Conservation (phyloP, 2,329 filamentous ascomycete species). For the Niveomyces coronatus region DNA sequence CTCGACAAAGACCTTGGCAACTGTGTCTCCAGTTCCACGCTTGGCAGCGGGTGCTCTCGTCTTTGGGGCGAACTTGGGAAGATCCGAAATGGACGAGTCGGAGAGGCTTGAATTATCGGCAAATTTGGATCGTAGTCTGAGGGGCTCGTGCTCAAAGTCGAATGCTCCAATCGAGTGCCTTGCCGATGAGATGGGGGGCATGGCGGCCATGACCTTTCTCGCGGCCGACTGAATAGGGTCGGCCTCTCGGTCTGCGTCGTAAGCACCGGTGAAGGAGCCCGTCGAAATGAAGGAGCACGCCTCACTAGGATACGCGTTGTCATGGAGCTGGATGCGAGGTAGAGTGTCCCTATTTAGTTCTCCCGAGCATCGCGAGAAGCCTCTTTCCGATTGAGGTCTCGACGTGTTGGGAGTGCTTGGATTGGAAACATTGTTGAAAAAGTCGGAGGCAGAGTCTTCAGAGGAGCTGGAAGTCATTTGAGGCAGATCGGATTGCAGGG, state of each 20-base stretch:
- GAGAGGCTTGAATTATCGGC: slow-evolving; percentile 4
- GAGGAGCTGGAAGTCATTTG: slow-evolving; percentile 20
- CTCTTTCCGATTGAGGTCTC: slow-evolving; percentile 29
- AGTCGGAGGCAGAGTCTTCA: slow-evolving; percentile 29
- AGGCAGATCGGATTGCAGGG: slow-evolving; percentile 10
- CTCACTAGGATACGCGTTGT: slow-evolving; percentile 9
- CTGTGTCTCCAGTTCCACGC: slow-evolving; percentile 23
- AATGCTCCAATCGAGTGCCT: neutral
- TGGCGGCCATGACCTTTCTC: slow-evolving; percentile 21
- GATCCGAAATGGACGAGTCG: neutral
- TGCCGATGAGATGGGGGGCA: slow-evolving; percentile 15
- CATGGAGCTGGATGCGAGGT: slow-evolving; percentile 7
- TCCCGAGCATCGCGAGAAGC: slow-evolving; percentile 13
- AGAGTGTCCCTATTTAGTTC: slow-evolving; percentile 4
- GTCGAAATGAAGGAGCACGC: slow-evolving; percentile 5
- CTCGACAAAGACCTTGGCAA: slow-evolving; percentile 55
- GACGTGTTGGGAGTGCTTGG: slow-evolving; percentile 31
- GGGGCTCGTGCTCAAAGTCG: slow-evolving; percentile 2
- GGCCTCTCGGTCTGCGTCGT: slow-evolving; percentile 10
- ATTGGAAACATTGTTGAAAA: slow-evolving; percentile 23
- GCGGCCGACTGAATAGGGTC: slow-evolving; percentile 23
- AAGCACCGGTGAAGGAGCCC: neutral
- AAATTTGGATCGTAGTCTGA: slow-evolving; percentile 9
- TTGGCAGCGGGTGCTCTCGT: slow-evolving; percentile 10
- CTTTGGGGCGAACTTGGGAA: slow-evolving; percentile 1